Percentiles rank a stretch among this genome's conserved stretches.
Evolutionary conservation across 1,139 yeast genomes (phyloP).

Genomic region (Eremothecium coryli): DNA sequence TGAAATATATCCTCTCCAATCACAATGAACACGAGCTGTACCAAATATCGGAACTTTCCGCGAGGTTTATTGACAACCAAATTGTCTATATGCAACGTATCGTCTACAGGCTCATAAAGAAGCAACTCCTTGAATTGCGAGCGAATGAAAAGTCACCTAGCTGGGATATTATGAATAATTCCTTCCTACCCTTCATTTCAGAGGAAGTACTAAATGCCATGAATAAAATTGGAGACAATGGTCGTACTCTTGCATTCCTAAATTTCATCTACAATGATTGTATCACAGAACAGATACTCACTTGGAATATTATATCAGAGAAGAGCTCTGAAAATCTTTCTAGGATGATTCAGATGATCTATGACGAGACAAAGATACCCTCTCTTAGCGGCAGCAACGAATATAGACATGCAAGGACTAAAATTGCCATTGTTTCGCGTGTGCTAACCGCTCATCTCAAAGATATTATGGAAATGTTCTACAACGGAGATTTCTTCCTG

Average conservation of each 20-base stretch:
- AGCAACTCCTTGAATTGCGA: constrained; percentile 18
- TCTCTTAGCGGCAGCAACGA: constrained; percentile 10
- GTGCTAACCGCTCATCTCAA: constrained; percentile 49
- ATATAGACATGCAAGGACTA: constrained; percentile 24
- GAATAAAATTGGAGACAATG: constrained; percentile 12
- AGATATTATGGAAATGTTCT: constrained; percentile 61
- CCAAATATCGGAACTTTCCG: constrained; percentile 20
- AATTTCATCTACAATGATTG: constrained; percentile 20
- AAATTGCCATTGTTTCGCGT: constrained; percentile 21
- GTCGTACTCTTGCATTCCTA: constrained; percentile 12
- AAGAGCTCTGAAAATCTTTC: constrained; percentile 27
- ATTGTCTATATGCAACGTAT: constrained; percentile 16
- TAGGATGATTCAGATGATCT: constrained; percentile 19
- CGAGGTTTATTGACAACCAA: constrained; percentile 16
- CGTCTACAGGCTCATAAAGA: constrained; percentile 11
- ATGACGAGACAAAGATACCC: constrained; percentile 16
- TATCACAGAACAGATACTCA: constrained; percentile 16
- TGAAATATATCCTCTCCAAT: constrained; percentile 13
- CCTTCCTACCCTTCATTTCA: constrained; percentile 19
- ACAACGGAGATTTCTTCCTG: constrained; percentile 67
- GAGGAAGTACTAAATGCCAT: constrained; percentile 16
- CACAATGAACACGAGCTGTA: constrained; percentile 7
- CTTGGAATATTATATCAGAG: constrained; percentile 30
- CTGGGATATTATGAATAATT: constrained; percentile 19
- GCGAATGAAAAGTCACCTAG: constrained; percentile 20